A percentile compares a stretch with the other conserved stretches of the same genome.
These are phyloP conservation scores for Globisporangium alternatum DNA, from an alignment of 352 stramenopile genomes.

Conservation along the genomic window DNA sequence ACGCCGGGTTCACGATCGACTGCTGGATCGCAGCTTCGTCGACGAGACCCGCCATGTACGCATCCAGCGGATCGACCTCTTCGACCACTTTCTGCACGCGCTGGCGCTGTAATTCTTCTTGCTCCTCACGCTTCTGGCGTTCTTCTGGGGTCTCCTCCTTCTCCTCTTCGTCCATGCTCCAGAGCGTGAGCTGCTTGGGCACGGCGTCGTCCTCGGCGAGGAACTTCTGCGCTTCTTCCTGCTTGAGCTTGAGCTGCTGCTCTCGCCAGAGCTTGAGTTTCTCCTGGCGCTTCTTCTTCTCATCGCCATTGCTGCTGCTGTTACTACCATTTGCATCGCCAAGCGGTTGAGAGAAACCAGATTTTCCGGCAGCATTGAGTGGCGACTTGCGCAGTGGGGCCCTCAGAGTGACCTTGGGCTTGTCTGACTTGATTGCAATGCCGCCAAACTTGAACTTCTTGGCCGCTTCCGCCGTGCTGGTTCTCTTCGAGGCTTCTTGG, in stretches of 20 bases:
- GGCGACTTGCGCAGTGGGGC: conserved; percentile 16
- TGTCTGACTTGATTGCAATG: conserved; percentile 60
- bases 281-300: conserved; percentile 46
- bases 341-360: not conserved
- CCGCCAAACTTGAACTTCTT: conserved; percentile 70
- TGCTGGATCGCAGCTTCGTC: conserved; percentile 77
- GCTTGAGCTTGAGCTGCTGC: conserved; percentile 59
- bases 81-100: conserved; percentile 72
- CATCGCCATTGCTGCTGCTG: conserved; percentile 14
- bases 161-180: conserved; percentile 61
- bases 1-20: conserved; percentile 57
- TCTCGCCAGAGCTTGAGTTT: conserved; percentile 57
- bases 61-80: conserved; percentile 80
- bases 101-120: conserved; percentile 45
- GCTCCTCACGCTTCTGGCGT: conserved; percentile 42
- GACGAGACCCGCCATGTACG: conserved; percentile 84
- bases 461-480: conserved; percentile 17
- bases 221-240: conserved; percentile 61
- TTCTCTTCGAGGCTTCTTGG: conserved; percentile 8
- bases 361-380: not conserved
- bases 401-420: conserved; percentile 22
- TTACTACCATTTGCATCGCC: not conserved
- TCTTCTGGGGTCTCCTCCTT: conserved; percentile 58
- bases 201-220: conserved; percentile 69
- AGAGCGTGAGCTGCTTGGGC: conserved; percentile 57